Conservation (phyloP, 2,329 filamentous ascomycete genomes). For the Erysiphe pulchra region DNA sequence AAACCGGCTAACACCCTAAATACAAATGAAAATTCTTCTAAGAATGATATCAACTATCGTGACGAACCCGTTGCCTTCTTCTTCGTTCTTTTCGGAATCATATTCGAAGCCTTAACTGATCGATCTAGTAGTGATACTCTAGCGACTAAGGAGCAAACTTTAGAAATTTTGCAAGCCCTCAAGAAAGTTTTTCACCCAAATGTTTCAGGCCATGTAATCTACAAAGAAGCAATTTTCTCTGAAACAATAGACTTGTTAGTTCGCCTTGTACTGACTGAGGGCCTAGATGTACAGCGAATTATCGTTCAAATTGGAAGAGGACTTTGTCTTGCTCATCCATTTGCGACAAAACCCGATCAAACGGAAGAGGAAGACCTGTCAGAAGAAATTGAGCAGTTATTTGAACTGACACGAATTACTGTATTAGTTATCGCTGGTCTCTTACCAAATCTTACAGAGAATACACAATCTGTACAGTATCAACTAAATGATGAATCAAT, state of each 20-base stretch:
- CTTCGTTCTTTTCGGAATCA: conserved; percentile 89
- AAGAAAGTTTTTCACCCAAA: conserved; percentile 89
- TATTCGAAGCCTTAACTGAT: conserved; percentile 82
- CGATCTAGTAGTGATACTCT: conserved; percentile 42
- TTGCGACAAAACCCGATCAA: conserved; percentile 43
- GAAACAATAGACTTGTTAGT: conserved; percentile 94
- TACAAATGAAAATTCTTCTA: conserved; percentile 25
- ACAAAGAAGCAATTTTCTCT: conserved; percentile 82
- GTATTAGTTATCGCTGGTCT: conserved; percentile 75
- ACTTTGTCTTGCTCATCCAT: conserved; percentile 74
- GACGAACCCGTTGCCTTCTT: conserved; percentile 97
- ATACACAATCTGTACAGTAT: conserved; percentile 34
- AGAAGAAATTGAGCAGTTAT: conserved; percentile 93
- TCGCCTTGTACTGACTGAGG: conserved; percentile 74
- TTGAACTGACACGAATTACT: conserved; percentile 88
- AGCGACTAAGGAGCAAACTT: conserved; percentile 48
- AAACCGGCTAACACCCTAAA: conserved; percentile 28
- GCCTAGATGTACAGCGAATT: conserved; percentile 63
- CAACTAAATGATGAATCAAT: conserved; percentile 74
- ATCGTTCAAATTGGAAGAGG: conserved; percentile 88
- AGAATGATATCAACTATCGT: conserved; percentile 79
- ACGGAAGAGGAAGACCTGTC: conserved; percentile 56
- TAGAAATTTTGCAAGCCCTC: conserved; percentile 72
- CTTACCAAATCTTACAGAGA: conserved; percentile 55
- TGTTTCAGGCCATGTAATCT: conserved; percentile 88